These are phyloP conservation scores for Calophaca sinica DNA, from an alignment of 306 rosid species.

Conservation along the genomic window DNA sequence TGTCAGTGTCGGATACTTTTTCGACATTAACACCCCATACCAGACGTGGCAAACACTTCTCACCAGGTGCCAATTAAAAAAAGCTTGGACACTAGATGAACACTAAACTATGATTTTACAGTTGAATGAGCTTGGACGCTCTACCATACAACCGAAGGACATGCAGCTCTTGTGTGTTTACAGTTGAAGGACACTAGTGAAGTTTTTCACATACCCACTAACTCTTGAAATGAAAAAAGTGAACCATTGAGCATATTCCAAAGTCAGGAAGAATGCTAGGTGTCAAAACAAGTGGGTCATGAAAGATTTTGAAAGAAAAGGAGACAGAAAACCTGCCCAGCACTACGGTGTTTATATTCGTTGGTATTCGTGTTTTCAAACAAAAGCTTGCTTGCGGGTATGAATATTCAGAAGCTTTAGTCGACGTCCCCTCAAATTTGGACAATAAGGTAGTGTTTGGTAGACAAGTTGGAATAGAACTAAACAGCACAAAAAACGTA, in stretches of 20 bases:
- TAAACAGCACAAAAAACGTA: too few relatives aligned
- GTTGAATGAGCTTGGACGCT: too few relatives aligned
- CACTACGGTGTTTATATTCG: neutral
- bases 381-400: conserved; percentile 5
- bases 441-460: neutral
- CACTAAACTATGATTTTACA: neutral
- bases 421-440: neutral
- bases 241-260: neutral
- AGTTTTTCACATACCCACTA: neutral
- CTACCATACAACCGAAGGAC: too few relatives aligned
- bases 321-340: neutral
- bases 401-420: neutral
- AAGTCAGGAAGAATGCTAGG: conserved; percentile 15
- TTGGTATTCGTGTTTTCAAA: neutral
- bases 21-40: too few relatives aligned
- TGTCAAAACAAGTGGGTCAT: neutral
- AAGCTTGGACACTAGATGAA: too few relatives aligned
- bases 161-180: too few relatives aligned
- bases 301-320: neutral
- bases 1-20: too few relatives aligned
- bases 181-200: neutral
- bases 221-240: neutral
- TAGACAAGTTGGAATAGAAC: too few relatives aligned
- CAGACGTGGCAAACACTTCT: too few relatives aligned
- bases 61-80: too few relatives aligned